Conservation (phyloP, 768 basidiomycete genomes). For the Pleurotus sapidus region DNA sequence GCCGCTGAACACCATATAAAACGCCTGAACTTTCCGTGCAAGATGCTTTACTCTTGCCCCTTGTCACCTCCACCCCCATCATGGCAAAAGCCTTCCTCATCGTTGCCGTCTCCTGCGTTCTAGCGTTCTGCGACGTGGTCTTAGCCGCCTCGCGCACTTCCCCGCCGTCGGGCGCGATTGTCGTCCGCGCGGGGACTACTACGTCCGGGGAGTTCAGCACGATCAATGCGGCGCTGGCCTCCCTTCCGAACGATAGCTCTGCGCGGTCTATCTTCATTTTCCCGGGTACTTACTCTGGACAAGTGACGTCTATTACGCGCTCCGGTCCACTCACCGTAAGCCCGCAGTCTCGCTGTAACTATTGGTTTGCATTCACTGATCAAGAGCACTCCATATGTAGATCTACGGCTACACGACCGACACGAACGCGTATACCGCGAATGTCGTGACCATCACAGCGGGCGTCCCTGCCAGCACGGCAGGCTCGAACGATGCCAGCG, state of each 20-base stretch:
- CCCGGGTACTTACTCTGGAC: constrained; percentile 43
- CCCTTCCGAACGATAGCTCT: constrained; percentile 38
- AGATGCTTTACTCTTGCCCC: not conserved
- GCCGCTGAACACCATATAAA: not conserved
- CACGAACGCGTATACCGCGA: constrained; percentile 33
- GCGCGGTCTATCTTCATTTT: constrained; percentile 42
- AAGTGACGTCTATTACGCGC: constrained; percentile 39
- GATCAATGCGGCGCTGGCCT: constrained; percentile 35
- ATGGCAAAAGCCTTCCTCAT: not conserved
- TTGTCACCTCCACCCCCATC: not conserved
- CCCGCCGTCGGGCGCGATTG: constrained; percentile 39
- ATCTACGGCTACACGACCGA: constrained; percentile 43
- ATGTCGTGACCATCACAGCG: constrained; percentile 37
- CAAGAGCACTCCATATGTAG: constrained; percentile 16
- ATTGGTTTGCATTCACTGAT: not conserved
- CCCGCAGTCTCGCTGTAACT: not conserved
- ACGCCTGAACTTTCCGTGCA: not conserved
- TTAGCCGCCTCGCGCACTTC: constrained; percentile 34
- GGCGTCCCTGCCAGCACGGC: constrained; percentile 30
- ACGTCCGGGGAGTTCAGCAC: constrained; percentile 37
- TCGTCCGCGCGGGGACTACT: constrained; percentile 37
- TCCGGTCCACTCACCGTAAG: constrained; percentile 38
- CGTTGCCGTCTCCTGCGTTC: not conserved
- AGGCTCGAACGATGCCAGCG: constrained; percentile 45
- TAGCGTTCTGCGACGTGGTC: constrained; percentile 12